These are phyloP conservation scores for Knoxia roxburghii DNA, from an alignment of 257 asterid species.

Conservation along the genomic window DNA sequence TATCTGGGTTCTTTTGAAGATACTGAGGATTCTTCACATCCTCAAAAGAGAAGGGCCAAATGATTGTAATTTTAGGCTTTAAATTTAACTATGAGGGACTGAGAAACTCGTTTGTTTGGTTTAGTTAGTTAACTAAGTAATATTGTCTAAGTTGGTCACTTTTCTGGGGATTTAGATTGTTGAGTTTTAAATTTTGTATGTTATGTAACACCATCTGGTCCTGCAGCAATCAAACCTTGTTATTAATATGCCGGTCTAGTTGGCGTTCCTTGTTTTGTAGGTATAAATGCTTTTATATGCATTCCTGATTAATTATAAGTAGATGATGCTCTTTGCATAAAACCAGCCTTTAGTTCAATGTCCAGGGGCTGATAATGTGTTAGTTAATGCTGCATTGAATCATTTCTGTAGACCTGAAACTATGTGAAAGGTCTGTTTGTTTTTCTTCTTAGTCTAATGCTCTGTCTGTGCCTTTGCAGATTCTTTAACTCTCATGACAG, in stretches of 20 bases:
- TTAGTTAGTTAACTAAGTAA: not conserved
- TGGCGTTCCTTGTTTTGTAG: not conserved
- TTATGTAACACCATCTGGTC: not conserved
- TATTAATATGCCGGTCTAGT: not conserved
- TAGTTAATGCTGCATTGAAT: not conserved
- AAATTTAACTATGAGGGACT: not conserved
- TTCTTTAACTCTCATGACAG: slow-evolving; percentile 66
- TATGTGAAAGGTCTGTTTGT: not conserved
- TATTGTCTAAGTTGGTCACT: not conserved
- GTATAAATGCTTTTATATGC: not conserved
- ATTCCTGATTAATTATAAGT: not conserved
- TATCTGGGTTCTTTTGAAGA: not conserved
- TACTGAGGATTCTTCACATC: too few species aligned
- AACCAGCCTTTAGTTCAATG: not conserved
- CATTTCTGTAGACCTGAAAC: not conserved
- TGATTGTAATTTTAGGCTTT: not conserved
- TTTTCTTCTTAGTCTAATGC: not conserved
- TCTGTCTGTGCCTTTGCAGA: slow-evolving; percentile 42
- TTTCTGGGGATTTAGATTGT: not conserved
- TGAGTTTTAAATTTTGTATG: not conserved
- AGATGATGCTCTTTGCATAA: not conserved
- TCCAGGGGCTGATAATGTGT: too few species aligned
- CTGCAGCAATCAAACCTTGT: not conserved
- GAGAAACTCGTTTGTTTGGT: not conserved
- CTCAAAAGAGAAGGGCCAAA: not conserved